phyloP scores from a whole-genome alignment of 169 alveolate species.

The Plasmodium inui region DNA sequence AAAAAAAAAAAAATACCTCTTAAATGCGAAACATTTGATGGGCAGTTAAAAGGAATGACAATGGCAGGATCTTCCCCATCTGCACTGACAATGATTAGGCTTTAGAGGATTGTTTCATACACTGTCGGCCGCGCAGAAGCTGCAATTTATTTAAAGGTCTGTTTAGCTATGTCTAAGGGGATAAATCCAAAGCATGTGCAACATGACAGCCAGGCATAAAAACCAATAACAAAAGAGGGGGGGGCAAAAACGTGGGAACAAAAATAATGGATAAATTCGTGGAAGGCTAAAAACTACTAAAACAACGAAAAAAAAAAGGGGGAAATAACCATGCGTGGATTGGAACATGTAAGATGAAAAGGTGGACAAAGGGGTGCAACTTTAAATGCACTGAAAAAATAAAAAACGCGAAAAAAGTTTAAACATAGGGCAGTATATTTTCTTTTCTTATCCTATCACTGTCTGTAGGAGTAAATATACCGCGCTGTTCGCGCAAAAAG shows the following conservation, averaged over 20 bases:
- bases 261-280: conserved; percentile 5
- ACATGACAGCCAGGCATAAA: not conserved
- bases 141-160: not conserved
- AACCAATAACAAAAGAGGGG: not conserved
- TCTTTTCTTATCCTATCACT: not conserved
- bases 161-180: conserved; percentile 3
- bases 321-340: not conserved
- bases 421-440: conserved; percentile 5
- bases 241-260: not conserved
- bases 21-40: not conserved
- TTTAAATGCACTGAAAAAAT: conserved; percentile 23
- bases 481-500: conserved; percentile 5
- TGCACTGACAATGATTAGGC: conserved; percentile 7
- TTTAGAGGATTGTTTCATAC: conserved; percentile 4
- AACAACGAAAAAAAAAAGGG: conserved; percentile 14
- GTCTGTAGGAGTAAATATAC: conserved; percentile 10
- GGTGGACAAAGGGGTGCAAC: not conserved
- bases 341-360: conserved; percentile 3
- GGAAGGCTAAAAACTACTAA: conserved; percentile 52
- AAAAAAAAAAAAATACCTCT: conserved; percentile 7
- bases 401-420: conserved; percentile 9
- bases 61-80: not conserved
- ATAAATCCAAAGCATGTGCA: not conserved
- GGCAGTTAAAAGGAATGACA: not conserved
- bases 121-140: not conserved